Conservation (phyloP, 306 rosid species). For the Acacia crassicarpa region DNA sequence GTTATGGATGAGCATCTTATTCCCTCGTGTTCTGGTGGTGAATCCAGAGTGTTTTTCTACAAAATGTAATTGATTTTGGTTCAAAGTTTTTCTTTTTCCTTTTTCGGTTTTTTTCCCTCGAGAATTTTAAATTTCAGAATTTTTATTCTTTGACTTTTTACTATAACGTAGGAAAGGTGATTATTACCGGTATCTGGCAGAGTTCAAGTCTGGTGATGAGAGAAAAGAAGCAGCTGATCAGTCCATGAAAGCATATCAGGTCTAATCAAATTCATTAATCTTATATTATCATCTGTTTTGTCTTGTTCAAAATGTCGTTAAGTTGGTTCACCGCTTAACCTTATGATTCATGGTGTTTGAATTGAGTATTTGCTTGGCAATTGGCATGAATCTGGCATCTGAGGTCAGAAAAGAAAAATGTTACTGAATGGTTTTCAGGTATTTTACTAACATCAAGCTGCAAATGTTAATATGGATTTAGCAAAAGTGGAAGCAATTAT, state of each 20-base stretch:
- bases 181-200: slow-evolving; percentile 46
- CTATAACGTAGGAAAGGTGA: slow-evolving; percentile 44
- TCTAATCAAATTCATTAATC: background rate
- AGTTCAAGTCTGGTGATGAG: slow-evolving; percentile 37
- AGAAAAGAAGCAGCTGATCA: slow-evolving; percentile 48
- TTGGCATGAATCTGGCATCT: background rate
- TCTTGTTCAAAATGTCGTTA: background rate
- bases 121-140: background rate
- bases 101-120: background rate
- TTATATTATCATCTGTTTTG: background rate
- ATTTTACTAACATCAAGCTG: background rate
- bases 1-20: slow-evolving; percentile 44
- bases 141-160: background rate
- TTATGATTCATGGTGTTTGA: background rate
- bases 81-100: background rate
- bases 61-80: slow-evolving; percentile 28
- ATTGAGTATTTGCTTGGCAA: background rate
- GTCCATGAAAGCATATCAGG: slow-evolving; percentile 48
- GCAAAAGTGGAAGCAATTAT: background rate
- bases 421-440: background rate
- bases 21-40: slow-evolving; percentile 24
- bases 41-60: slow-evolving; percentile 40
- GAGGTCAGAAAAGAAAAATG: background rate
- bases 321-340: background rate
- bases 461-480: background rate